Percentiles rank a stretch among this genome's conserved stretches.
Evolutionary conservation across 331 rosid genomes (phyloP).

Genomic region (Rhamnella rubrinervis): DNA sequence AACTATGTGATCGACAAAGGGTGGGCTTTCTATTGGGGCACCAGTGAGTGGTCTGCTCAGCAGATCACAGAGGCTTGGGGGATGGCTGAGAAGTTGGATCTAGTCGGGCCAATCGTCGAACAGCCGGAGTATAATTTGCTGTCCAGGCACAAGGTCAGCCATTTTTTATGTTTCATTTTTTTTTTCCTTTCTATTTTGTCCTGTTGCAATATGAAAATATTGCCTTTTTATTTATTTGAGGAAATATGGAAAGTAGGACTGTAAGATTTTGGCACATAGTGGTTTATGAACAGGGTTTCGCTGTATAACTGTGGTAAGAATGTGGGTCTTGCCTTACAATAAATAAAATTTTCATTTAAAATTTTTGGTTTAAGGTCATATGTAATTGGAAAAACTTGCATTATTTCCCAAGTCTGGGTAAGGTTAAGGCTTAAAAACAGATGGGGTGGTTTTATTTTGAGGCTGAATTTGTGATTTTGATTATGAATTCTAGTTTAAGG

Average conservation of each 20-base stretch:
- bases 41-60: slow-evolving; percentile 97
- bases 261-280: too few relatives aligned
- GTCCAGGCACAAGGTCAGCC: slow-evolving; percentile 75
- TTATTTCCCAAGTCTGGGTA: neutral
- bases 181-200: neutral
- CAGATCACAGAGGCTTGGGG: slow-evolving; percentile 98
- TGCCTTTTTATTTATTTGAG: too few relatives aligned
- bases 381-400: neutral
- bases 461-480: slow-evolving; percentile 11
- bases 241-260: too few relatives aligned
- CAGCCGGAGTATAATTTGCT: slow-evolving; percentile 93
- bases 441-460: neutral
- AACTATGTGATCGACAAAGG: slow-evolving; percentile 77
- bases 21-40: slow-evolving; percentile 97
- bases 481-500: too few relatives aligned
- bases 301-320: too few relatives aligned
- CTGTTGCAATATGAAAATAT: too few relatives aligned
- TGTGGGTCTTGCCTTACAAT: too few relatives aligned
- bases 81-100: slow-evolving; percentile 63
- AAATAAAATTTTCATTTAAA: too few relatives aligned
- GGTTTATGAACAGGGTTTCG: too few relatives aligned
- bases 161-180: neutral
- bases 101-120: slow-evolving; percentile 89
- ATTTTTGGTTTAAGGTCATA: neutral
- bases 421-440: neutral